Evolutionary conservation across 2,329 filamentous ascomycete species (phyloP), one percentile per base, ranked within the genome.

Genomic region (Clonostachys chloroleuca): DNA sequence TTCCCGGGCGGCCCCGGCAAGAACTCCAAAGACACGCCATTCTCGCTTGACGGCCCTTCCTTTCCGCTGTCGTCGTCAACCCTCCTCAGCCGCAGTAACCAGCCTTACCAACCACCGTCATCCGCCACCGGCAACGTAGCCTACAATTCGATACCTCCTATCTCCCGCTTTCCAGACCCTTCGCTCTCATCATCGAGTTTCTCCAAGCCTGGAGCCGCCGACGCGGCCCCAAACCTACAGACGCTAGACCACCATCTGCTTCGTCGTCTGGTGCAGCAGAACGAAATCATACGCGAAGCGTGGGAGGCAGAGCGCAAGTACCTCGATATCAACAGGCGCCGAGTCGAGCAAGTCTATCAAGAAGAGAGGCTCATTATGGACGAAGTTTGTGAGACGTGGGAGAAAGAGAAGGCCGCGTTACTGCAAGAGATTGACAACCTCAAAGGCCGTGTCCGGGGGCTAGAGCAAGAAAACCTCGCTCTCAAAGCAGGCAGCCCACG

Each of bases 251-350:
- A 49, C 24, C 63, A 66, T 39, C 62, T 69, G 30, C 62, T 74
- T 30, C 67, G 66, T 37, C 66, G 67, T 5, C 60, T 73, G 12
- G 56, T 67, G 20, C 66, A 69, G 49, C 72, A 74, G 52, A 72
- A 72, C 52, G 55, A 60, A 34, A 55, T 65, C 30, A 72, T 73
- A 39, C 63, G 70, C 20, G 74, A 77, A 49, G 74, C 70, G 17
- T 78, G 75, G 75, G 74, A 76, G 54, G 72, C 72, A 10, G 77
- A 81, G 56, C 71, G 77, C 34, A 72, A 70, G 44, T 70, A 78
- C 47, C 64, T 80, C 47, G 76, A 80, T 55, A 75, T 74, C 7
- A 78, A 74, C 51, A 72, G 77, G 12, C 69, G 70, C 42, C 71
- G 75, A 13, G 76, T 73, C 5, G 77, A 80, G 53, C 73, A 77